phyloP scores from a whole-genome alignment of 345 rosid genomes.

The Citrus medica region DNA sequence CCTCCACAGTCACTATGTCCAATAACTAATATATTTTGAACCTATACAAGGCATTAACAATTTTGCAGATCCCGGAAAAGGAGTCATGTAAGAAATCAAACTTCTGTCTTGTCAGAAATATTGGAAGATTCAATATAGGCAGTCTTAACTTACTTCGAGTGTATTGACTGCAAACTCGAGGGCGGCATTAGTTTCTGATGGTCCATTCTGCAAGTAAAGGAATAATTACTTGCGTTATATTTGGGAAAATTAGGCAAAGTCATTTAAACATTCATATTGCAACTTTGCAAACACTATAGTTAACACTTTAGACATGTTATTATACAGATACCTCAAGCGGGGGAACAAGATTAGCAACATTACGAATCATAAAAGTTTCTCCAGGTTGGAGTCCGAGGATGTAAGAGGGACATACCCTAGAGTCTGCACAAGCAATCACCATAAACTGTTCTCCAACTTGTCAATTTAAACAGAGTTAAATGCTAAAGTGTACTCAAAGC shows the following conservation, averaged over 20 bases:
- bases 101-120: background rate
- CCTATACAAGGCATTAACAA: slow-evolving; percentile 40
- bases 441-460: slow-evolving; percentile 53
- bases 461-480: slow-evolving; percentile 25
- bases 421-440: slow-evolving; percentile 96
- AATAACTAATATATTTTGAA: slow-evolving; percentile 71
- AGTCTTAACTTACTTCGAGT: slow-evolving; percentile 50
- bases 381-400: slow-evolving; percentile 92
- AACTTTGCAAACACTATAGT: background rate
- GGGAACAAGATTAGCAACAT: slow-evolving; percentile 92
- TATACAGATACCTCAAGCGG: slow-evolving; percentile 50
- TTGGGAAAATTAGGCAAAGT: background rate
- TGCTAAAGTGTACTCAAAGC: background rate
- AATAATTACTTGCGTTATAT: background rate
- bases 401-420: slow-evolving; percentile 88
- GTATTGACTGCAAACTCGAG: slow-evolving; percentile 81
- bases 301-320: background rate
- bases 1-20: slow-evolving; percentile 96
- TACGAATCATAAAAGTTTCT: slow-evolving; percentile 82
- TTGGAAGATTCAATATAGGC: background rate
- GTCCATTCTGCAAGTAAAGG: slow-evolving; percentile 51
- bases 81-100: background rate
- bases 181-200: slow-evolving; percentile 95
- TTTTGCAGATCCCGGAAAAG: background rate
- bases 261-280: background rate